These are phyloP conservation scores for Euphrasia confusa DNA, from an alignment of 257 asterid species.

Conservation along the genomic window DNA sequence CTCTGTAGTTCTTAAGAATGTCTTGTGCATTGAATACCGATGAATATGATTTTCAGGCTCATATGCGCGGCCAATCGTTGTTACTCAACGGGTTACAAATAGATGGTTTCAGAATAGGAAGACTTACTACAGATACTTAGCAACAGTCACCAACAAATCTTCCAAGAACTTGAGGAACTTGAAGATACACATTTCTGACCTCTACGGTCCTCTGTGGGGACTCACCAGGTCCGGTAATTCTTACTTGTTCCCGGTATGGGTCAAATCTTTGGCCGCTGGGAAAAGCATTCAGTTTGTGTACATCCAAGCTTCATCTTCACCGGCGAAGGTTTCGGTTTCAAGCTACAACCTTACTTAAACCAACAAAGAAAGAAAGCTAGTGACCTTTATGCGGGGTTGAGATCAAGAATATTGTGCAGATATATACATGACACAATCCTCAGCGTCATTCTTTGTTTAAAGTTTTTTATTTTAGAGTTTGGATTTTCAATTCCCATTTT, in stretches of 20 bases:
- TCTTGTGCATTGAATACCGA: background rate
- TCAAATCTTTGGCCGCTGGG: slow-evolving; percentile 35
- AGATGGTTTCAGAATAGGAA: slow-evolving; percentile 33
- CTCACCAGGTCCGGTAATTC: slow-evolving; percentile 35
- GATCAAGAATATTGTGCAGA: slow-evolving; percentile 64
- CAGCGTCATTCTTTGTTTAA: slow-evolving; percentile 5
- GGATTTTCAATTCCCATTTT: slow-evolving; percentile 38
- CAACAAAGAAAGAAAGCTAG: slow-evolving; percentile 20
- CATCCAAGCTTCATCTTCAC: slow-evolving; percentile 36
- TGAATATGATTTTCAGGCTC: no score
- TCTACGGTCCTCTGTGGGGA: slow-evolving; percentile 61
- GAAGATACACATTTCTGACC: slow-evolving; percentile 39
- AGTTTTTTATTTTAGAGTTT: slow-evolving; percentile 23
- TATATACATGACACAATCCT: slow-evolving; percentile 29
- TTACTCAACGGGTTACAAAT: slow-evolving; percentile 27
- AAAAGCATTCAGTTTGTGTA: slow-evolving; percentile 50
- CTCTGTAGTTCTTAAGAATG: background rate
- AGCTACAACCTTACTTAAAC: slow-evolving; percentile 35
- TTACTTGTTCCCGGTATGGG: slow-evolving; percentile 42
- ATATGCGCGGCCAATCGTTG: no score
- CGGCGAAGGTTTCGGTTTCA: slow-evolving; percentile 39
- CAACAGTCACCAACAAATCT: slow-evolving; percentile 18
- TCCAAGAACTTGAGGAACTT: slow-evolving; percentile 35
- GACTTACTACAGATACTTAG: slow-evolving; percentile 35
- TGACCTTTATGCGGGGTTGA: slow-evolving; percentile 21